Conservation (phyloP, 1,139 yeast species). For the Taphrina confusa region DNA sequence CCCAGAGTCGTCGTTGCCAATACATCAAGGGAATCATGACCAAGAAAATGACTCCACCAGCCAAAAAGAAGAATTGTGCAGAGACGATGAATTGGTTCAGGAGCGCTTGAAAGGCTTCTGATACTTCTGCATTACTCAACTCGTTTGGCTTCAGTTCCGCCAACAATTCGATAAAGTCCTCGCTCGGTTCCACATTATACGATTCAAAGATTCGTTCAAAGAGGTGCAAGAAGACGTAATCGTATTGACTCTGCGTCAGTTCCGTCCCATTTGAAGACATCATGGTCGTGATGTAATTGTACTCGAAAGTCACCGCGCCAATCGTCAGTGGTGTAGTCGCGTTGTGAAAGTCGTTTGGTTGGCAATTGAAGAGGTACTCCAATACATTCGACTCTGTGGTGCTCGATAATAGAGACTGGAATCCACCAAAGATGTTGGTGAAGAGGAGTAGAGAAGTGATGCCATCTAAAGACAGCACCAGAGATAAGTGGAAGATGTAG, state of each 20-base stretch:
- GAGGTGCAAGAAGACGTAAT: slow-evolving; percentile 27
- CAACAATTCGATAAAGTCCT: slow-evolving; percentile 10
- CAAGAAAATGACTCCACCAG: slow-evolving; percentile 18
- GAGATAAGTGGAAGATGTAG: slow-evolving; percentile 23
- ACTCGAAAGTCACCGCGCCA: slow-evolving; percentile 17
- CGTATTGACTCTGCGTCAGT: slow-evolving; percentile 28
- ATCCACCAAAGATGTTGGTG: slow-evolving; percentile 25
- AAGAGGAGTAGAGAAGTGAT: slow-evolving; percentile 32
- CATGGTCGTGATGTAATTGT: slow-evolving; percentile 12
- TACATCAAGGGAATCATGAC: slow-evolving; percentile 29
- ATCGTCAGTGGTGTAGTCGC: slow-evolving; percentile 18
- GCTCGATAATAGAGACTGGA: slow-evolving; percentile 23
- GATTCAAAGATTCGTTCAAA: slow-evolving; percentile 11
- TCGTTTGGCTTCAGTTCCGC: slow-evolving; percentile 17
- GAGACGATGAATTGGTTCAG: slow-evolving; percentile 29
- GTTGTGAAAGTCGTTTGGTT: background rate
- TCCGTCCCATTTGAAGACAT: slow-evolving; percentile 9
- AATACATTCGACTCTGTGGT: slow-evolving; percentile 3
- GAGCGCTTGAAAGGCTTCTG: slow-evolving; percentile 12
- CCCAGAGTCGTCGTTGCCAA: slow-evolving; percentile 26
- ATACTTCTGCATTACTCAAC: slow-evolving; percentile 1
- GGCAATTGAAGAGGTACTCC: slow-evolving; percentile 9
- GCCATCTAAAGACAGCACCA: slow-evolving; percentile 26
- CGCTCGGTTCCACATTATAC: slow-evolving; percentile 17
- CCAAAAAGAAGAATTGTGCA: slow-evolving; percentile 21